Conservation (phyloP, 768 basidiomycete genomes). For the Daedaleopsis sinensis region DNA sequence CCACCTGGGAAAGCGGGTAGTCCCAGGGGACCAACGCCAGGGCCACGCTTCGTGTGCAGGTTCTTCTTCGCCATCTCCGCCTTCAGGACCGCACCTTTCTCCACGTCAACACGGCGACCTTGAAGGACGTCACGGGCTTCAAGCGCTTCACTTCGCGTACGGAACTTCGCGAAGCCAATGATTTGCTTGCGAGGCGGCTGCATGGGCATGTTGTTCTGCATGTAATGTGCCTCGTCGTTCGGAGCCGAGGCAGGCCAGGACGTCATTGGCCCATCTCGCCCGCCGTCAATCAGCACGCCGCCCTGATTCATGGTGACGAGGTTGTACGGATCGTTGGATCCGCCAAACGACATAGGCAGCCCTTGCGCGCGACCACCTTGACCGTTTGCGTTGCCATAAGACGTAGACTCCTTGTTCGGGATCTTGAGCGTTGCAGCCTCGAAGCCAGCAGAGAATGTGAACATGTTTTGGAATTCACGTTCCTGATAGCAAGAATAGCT, state of each 20-base stretch:
- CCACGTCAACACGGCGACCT: slow-evolving; percentile 87
- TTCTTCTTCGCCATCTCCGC: slow-evolving; percentile 99
- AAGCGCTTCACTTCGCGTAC: slow-evolving; percentile 82
- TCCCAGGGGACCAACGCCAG: slow-evolving; percentile 56
- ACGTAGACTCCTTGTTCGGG: slow-evolving; percentile 87
- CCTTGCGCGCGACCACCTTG: slow-evolving; percentile 21
- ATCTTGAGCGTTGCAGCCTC: slow-evolving; percentile 98
- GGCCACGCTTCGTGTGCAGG: slow-evolving; percentile 86
- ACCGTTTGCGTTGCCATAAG: slow-evolving; percentile 52
- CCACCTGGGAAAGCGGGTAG: slow-evolving; percentile 22
- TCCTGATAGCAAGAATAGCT: slow-evolving; percentile 56
- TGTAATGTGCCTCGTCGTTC: slow-evolving; percentile 40
- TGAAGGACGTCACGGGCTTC: slow-evolving; percentile 87
- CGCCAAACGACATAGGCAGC: slow-evolving; percentile 36
- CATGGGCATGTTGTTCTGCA: slow-evolving; percentile 30
- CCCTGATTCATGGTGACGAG: slow-evolving; percentile 83
- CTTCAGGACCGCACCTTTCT: slow-evolving; percentile 91
- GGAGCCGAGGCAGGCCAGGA: slow-evolving; percentile 58
- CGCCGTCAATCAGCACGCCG: slow-evolving; percentile 79
- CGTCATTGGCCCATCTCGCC: slow-evolving; percentile 69
- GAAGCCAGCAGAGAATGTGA: slow-evolving; percentile 93
- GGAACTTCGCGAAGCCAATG: slow-evolving; percentile 98
- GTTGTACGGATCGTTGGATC: slow-evolving; percentile 81
- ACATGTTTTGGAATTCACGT: slow-evolving; percentile 99
- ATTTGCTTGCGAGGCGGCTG: slow-evolving; percentile 79